phyloP scores from a whole-genome alignment of 805 yeast genomes.

The Kodamaea neixiangensis region DNA sequence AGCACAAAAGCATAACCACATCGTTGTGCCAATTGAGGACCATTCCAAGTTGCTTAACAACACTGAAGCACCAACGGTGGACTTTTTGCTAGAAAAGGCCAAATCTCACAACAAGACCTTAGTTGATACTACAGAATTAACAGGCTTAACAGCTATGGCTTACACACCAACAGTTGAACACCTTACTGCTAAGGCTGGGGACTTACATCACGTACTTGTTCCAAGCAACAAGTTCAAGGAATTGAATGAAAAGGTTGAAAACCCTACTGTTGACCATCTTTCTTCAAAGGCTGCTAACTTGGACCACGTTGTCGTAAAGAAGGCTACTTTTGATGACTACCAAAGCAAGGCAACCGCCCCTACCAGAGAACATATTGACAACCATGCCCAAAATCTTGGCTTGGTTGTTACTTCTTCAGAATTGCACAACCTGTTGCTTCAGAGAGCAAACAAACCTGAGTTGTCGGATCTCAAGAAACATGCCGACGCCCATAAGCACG shows the following conservation, averaged over 20 bases:
- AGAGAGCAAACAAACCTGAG: conserved; percentile 18
- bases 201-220: conserved; percentile 10
- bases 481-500: conserved; percentile 15
- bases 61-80: conserved; percentile 24
- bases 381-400: conserved; percentile 14
- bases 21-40: conserved; percentile 14
- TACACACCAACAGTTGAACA: conserved; percentile 11
- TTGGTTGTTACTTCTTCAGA: conserved; percentile 6
- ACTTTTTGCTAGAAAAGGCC: conserved; percentile 36
- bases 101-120: conserved; percentile 18
- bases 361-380: conserved; percentile 21
- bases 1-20: conserved; percentile 7
- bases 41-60: conserved; percentile 11
- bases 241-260: conserved; percentile 14
- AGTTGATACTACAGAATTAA: conserved; percentile 15
- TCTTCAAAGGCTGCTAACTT: conserved; percentile 15
- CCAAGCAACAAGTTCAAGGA: conserved; percentile 4
- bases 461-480: conserved; percentile 17
- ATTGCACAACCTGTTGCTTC: conserved; percentile 8
- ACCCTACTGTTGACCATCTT: conserved; percentile 23
- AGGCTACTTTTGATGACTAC: conserved; percentile 17
- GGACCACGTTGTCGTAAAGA: conserved; percentile 10
- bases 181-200: conserved; percentile 11
- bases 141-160: conserved; percentile 14
- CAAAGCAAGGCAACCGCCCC: conserved; percentile 20